Evolutionary conservation across 306 rosid species (phyloP).

Genomic region (Sicyos edulis): DNA sequence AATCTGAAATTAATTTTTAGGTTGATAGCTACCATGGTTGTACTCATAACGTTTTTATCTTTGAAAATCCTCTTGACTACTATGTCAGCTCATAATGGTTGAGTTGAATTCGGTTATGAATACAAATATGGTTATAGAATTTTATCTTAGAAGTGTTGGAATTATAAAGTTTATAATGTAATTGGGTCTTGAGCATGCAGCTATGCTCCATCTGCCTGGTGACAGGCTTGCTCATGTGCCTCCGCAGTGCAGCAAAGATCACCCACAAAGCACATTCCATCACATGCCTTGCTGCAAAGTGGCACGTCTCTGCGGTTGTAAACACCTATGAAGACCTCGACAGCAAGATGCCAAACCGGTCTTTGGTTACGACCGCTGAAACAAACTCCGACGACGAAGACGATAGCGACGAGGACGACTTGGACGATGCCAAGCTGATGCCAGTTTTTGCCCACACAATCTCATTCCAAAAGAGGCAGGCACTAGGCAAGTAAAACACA

Average conservation of each 20-base stretch:
- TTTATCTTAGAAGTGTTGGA: too few species aligned
- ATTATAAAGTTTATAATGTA: not conserved
- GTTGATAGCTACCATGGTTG: too few species aligned
- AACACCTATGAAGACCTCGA: conserved; percentile 61
- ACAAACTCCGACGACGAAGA: conserved; percentile 52
- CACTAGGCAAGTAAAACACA: conserved; percentile 48
- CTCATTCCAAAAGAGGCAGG: conserved; percentile 83
- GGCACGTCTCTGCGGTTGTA: conserved; percentile 74
- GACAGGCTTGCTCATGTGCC: conserved; percentile 66
- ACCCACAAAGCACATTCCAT: conserved; percentile 81
- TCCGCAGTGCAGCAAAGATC: conserved; percentile 71
- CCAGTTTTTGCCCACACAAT: conserved; percentile 61
- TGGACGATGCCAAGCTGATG: conserved; percentile 54
- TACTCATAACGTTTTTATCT: too few species aligned
- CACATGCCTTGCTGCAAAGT: conserved; percentile 78
- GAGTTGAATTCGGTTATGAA: too few species aligned
- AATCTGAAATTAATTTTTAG: too few species aligned
- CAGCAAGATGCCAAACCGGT: conserved; percentile 43
- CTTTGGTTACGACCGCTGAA: conserved; percentile 25
- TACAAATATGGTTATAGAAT: too few species aligned
- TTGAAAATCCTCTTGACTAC: too few species aligned
- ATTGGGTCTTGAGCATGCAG: conserved; percentile 29
- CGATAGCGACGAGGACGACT: conserved; percentile 58
- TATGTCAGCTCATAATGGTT: too few species aligned
- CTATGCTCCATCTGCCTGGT: conserved; percentile 66